Evolutionary conservation across 2,329 filamentous ascomycete species (phyloP), one percentile per base, ranked within the genome.

Genomic region (Sporothrix protearum): DNA sequence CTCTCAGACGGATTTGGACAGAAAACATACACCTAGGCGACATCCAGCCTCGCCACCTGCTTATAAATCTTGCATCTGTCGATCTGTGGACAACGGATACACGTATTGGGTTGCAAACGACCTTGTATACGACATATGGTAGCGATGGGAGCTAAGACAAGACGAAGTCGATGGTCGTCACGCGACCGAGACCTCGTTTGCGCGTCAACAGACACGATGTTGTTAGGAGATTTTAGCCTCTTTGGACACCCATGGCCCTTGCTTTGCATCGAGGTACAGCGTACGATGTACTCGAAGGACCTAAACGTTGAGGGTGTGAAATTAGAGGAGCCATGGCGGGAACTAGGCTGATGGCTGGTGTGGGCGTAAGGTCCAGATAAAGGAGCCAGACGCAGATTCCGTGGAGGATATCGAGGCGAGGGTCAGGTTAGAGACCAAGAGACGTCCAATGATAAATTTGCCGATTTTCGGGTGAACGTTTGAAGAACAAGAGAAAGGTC

Each of bases 181-280:
- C 51, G 67, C 67, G 67, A 57, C 67, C 19, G 22, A 57, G 30
- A 30, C 39, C 22, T 47, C 42, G 12, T 47, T 16, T 16, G 22
- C 6, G 10, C n/a, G 8, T 36, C 64, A 47, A 39, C 30, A 25
- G 19, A 36, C 30, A 33, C 16, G 30, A 16, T 42, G 36, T n/a
- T 9, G 33, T 19, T 57, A 51, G 51, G 67, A 57, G 33, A 57
- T 69, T 69, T 53, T 39, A 25, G n/a, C 64, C 64, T 39, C 30
- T 68, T 53, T 68, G 16, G 64, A 25, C 8, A 49, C 10, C 55
- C 4, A 7, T 22, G 33, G 30, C 30, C 28, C 30, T 16, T 16
- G 33, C 19, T 22, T 25, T 63, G 22, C 2, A 7, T 30, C 39
- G 8, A 63, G 19, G 55, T 22, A 16, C n/a, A 19, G 7, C 39